These are phyloP conservation scores for Sorghum bicolor DNA, from an alignment of 176 grass and related monocot genomes.

Conservation along the genomic window DNA sequence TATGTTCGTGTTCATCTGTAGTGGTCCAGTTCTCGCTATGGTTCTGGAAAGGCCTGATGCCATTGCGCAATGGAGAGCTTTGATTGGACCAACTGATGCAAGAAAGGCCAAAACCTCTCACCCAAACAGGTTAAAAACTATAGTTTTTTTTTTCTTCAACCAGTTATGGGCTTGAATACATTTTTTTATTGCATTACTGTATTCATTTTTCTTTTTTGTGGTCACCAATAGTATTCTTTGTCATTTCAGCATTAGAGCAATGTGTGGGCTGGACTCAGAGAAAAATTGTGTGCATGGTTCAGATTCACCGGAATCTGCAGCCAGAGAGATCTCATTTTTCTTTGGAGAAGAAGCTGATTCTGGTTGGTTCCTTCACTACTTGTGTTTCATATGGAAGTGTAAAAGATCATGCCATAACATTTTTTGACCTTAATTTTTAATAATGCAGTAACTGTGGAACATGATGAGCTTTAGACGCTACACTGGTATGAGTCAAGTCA, in stretches of 20 bases:
- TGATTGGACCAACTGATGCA: constrained; percentile 93
- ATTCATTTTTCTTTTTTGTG: neutral
- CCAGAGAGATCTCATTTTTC: constrained; percentile 83
- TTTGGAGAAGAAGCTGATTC: constrained; percentile 51
- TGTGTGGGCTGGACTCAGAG: constrained; percentile 66
- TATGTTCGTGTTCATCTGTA: constrained; percentile 40
- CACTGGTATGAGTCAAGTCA: neutral
- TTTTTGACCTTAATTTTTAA: constrained; percentile 19
- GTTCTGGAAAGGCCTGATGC: constrained; percentile 77
- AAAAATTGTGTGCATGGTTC: constrained; percentile 97
- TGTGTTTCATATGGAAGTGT: neutral
- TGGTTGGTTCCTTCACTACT: constrained; percentile 44
- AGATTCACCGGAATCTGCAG: constrained; percentile 75
- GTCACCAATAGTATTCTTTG: neutral
- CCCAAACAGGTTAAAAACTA: constrained; percentile 55
- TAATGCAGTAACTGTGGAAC: constrained; percentile 44
- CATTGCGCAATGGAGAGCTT: constrained; percentile 63
- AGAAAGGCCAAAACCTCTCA: constrained; percentile 76
- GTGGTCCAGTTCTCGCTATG: constrained; percentile 67
- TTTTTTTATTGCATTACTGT: neutral
- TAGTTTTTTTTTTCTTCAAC: neutral
- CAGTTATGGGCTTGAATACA: neutral
- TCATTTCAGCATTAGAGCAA: constrained; percentile 80
- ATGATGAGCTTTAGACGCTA: constrained; percentile 67
- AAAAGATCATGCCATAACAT: neutral